phyloP scores from a whole-genome alignment of 352 stramenopile species.

The Sclerospora graminicola region DNA sequence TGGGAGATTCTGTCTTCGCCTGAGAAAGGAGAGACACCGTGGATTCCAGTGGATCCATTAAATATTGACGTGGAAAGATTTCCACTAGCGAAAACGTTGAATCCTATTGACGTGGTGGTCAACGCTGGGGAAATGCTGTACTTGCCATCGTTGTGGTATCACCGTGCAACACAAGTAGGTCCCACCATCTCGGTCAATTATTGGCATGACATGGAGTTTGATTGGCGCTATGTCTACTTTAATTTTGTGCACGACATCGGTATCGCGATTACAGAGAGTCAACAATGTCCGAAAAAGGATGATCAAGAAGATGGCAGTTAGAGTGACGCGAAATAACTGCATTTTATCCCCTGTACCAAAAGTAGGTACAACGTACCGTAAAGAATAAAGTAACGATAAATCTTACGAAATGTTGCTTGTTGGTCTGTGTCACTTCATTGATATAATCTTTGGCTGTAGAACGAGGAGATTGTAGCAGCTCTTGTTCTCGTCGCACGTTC shows the following conservation, averaged over 20 bases:
- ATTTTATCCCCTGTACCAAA: too few species aligned
- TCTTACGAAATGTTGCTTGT: too few species aligned
- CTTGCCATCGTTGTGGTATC: constrained; percentile 78
- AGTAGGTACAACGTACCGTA: too few species aligned
- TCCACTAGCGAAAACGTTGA: constrained; percentile 37
- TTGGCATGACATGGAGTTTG: constrained; percentile 86
- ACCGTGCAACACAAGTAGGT: constrained; percentile 65
- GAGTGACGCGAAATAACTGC: too few species aligned
- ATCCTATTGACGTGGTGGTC: constrained; percentile 59
- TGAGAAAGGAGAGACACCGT: constrained; percentile 50
- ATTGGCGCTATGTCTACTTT: constrained; percentile 82
- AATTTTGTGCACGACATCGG: constrained; percentile 66
- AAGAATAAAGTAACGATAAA: too few species aligned
- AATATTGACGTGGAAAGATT: constrained; percentile 41
- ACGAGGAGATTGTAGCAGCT: too few species aligned
- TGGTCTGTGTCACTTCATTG: too few species aligned
- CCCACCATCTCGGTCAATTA: constrained; percentile 83
- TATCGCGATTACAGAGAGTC: constrained; percentile 2
- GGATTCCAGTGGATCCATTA: constrained; percentile 77
- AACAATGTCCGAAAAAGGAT: too few species aligned
- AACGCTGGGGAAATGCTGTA: constrained; percentile 64
- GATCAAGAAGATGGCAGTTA: too few species aligned
- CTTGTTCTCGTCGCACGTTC: too few species aligned
- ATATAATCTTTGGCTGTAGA: too few species aligned
- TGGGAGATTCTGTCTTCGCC: constrained; percentile 41